A percentile compares a stretch with the other conserved stretches of the same genome.
These are phyloP conservation scores for Pholiota microspora DNA, from an alignment of 768 basidiomycete species.

Conservation along the genomic window DNA sequence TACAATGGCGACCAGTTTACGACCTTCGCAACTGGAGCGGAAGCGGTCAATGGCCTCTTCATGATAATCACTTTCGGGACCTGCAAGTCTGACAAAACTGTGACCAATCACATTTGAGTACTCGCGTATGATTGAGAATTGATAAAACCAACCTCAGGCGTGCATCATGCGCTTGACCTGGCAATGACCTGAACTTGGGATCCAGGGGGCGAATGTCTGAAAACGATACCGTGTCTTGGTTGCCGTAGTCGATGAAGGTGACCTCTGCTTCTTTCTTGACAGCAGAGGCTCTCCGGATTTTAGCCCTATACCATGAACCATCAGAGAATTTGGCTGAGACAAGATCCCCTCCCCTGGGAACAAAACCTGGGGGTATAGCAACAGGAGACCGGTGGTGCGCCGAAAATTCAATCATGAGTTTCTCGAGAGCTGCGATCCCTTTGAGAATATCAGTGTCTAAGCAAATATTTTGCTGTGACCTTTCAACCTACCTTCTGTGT, in stretches of 20 bases:
- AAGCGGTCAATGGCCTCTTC: conserved; percentile 85
- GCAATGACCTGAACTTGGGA: conserved; percentile 82
- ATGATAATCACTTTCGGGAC: conserved; percentile 83
- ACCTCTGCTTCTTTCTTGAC: conserved; percentile 94
- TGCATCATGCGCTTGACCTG: conserved; percentile 94
- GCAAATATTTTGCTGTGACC: background rate
- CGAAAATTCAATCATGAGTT: conserved; percentile 93
- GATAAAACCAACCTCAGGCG: conserved; percentile 63
- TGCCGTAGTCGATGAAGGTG: conserved; percentile 94
- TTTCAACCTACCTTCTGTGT: conserved; percentile 72
- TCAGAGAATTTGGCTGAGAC: conserved; percentile 95
- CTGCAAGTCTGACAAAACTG: conserved; percentile 88
- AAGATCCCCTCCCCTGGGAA: conserved; percentile 82
- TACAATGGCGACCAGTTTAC: conserved; percentile 94
- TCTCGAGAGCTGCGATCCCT: conserved; percentile 92
- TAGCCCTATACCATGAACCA: conserved; percentile 94
- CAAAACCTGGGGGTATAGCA: conserved; percentile 61
- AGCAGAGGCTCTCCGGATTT: conserved; percentile 81
- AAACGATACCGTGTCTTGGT: conserved; percentile 86
- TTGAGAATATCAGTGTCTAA: background rate
- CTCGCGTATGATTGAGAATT: conserved; percentile 1
- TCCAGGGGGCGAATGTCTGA: conserved; percentile 87
- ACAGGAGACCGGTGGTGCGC: conserved; percentile 73
- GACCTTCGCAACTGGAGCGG: conserved; percentile 83
- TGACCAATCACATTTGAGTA: no score